phyloP scores from a whole-genome alignment of 108 stramenopile genomes.

The Cyclotella cryptica region DNA sequence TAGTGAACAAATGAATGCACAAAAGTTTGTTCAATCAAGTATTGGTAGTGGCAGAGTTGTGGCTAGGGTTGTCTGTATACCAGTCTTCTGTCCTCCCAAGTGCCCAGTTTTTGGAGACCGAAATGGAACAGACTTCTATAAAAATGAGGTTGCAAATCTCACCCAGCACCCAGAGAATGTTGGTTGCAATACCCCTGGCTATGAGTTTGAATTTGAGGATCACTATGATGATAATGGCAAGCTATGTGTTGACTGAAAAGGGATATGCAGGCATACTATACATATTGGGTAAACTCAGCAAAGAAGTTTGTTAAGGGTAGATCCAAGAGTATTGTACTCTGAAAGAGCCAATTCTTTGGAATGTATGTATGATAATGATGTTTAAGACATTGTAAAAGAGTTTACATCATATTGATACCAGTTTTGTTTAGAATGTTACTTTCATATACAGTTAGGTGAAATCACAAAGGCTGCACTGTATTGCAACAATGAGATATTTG shows the following conservation, averaged over 20 bases:
- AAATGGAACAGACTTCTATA: conserved; percentile 63
- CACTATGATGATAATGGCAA: conserved; percentile 32
- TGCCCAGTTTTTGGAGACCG: conserved; percentile 66
- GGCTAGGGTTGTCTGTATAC: conserved; percentile 65
- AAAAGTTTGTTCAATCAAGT: conserved; percentile 43
- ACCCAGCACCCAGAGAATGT: conserved; percentile 40
- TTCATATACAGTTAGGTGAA: too few species aligned
- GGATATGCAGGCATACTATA: conserved; percentile 49
- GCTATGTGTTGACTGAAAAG: conserved; percentile 46
- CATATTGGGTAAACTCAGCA: conserved; percentile 45
- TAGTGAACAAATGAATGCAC: conserved; percentile 32
- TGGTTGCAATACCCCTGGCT: conserved; percentile 37
- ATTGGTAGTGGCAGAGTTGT: conserved; percentile 56
- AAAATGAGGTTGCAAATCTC: conserved; percentile 47
- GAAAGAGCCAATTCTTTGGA: not conserved
- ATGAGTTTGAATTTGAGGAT: conserved; percentile 40
- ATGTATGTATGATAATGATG: too few species aligned
- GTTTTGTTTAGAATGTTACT: too few species aligned
- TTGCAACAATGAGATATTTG: too few species aligned
- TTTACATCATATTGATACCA: too few species aligned
- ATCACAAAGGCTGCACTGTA: too few species aligned
- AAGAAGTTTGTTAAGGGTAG: conserved; percentile 18
- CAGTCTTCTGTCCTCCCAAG: conserved; percentile 47
- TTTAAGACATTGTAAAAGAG: too few species aligned
- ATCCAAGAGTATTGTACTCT: not conserved